These are phyloP conservation scores for Oxyria digyna DNA, from an alignment of 148 eudicot genomes.

Conservation along the genomic window DNA sequence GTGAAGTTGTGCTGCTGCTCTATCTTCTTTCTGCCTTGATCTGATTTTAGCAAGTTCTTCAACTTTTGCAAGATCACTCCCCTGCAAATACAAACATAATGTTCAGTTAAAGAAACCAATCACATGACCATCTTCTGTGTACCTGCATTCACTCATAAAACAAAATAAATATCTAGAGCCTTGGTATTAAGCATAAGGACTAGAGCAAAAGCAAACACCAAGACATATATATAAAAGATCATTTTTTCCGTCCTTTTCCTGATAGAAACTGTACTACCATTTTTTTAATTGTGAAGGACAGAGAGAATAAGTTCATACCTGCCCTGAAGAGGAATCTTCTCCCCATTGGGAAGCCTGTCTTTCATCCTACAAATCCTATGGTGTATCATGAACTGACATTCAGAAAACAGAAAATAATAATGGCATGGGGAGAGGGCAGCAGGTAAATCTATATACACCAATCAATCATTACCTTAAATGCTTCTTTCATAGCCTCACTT, in stretches of 20 bases:
- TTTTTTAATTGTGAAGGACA: not conserved
- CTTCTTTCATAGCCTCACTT: conserved; percentile 50
- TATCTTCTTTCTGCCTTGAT: conserved; percentile 72
- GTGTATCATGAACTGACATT: not conserved
- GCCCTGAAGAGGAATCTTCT: conserved; percentile 3
- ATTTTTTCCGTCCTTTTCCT: not conserved
- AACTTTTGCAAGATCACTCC: conserved; percentile 40
- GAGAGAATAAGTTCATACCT: not conserved
- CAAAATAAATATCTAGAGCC: conserved; percentile 1
- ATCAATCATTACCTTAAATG: conserved; percentile 44
- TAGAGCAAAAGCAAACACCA: not conserved
- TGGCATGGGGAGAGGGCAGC: not conserved
- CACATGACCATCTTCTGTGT: not conserved
- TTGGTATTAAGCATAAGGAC: not conserved
- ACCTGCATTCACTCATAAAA: not conserved
- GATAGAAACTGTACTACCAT: not conserved
- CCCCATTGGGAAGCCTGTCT: not conserved
- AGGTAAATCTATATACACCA: not conserved
- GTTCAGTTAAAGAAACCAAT: not conserved
- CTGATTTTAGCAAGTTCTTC: conserved; percentile 55
- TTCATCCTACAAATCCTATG: not conserved
- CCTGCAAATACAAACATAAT: conserved; percentile 23
- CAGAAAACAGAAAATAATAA: not conserved
- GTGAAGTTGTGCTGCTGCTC: conserved; percentile 58
- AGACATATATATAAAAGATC: not conserved